Percentiles rank a stretch among this genome's conserved stretches.
Evolutionary conservation across 1,284 basidiomycete species (phyloP).

Genomic region (Austroboletus novae-zelandiae): DNA sequence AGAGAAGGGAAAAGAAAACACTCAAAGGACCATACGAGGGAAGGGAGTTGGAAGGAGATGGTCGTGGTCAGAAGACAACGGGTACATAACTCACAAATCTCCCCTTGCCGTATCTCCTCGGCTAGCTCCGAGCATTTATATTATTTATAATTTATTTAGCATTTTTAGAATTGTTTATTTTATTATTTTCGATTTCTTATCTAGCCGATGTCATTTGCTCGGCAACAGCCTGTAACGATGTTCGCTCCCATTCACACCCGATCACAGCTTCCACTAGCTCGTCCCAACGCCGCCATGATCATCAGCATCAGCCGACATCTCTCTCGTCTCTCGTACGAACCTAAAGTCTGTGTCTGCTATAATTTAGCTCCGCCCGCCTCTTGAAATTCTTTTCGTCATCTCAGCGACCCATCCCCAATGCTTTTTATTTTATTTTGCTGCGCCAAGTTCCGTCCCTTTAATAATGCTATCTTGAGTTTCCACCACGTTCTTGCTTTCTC

Average conservation of each 20-base stretch:
- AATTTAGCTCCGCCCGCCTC: constrained; percentile 19
- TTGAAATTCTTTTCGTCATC: background rate
- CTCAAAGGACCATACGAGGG: constrained; percentile 39
- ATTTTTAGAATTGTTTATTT: constrained; percentile 1
- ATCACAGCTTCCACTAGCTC: constrained; percentile 9
- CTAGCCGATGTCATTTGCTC: constrained; percentile 29
- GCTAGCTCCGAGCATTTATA: constrained; percentile 21
- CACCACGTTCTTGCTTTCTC: background rate
- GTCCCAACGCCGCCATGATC: background rate
- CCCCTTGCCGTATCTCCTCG: constrained; percentile 21
- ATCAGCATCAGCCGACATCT: background rate
- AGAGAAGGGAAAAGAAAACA: constrained; percentile 38
- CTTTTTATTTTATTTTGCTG: background rate
- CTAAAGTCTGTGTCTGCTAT: background rate
- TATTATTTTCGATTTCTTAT: constrained; percentile 19
- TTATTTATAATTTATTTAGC: background rate
- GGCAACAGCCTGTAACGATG: constrained; percentile 11
- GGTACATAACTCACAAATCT: constrained; percentile 27
- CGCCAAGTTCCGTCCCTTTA: too few relatives aligned
- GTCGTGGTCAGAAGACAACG: constrained; percentile 28
- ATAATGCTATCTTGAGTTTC: background rate
- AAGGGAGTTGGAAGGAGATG: constrained; percentile 17
- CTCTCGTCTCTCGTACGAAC: background rate
- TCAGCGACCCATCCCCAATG: background rate
- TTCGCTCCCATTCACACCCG: constrained; percentile 12